Percentiles rank a stretch among this genome's conserved stretches.
Evolutionary conservation across 768 basidiomycete species (phyloP).

Genomic region (Boletus pseudopeckii): DNA sequence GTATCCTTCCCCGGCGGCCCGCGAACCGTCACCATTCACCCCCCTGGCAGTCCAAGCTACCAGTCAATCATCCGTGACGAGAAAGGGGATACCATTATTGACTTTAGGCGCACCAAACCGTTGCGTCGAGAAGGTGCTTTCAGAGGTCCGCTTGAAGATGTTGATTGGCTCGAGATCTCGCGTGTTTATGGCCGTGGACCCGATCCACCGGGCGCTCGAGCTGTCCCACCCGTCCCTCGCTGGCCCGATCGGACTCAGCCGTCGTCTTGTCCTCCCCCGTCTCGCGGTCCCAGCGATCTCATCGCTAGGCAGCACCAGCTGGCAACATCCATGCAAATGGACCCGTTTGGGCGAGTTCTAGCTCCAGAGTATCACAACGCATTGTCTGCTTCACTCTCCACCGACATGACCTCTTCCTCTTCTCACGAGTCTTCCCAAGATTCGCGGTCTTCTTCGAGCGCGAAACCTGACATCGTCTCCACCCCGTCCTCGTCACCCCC

Average conservation of each 20-base stretch:
- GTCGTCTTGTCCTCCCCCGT: neutral
- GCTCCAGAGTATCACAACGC: neutral
- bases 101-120: constrained; percentile 8
- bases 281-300: constrained; percentile 3
- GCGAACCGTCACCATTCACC: constrained; percentile 23
- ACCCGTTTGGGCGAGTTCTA: constrained; percentile 11
- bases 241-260: constrained; percentile 12
- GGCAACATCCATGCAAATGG: neutral
- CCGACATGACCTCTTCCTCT: neutral
- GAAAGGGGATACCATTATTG: constrained; percentile 12
- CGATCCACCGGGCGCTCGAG: neutral
- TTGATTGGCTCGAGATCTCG: constrained; percentile 3
- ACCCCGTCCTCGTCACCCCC: constrained; percentile 3
- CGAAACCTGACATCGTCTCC: neutral
- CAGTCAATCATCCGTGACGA: constrained; percentile 17
- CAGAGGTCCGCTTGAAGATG: constrained; percentile 4
- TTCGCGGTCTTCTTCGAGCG: neutral
- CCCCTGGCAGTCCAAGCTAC: constrained; percentile 12
- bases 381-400: neutral
- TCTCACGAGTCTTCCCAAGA: neutral
- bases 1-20: constrained; percentile 20
- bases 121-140: constrained; percentile 23
- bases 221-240: neutral
- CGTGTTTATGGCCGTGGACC: constrained; percentile 15
- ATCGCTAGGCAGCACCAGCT: constrained; percentile 10